Base-by-base conservation (phyloP, 2,329 filamentous ascomycete genomes). In the Basipetospora chlamydospora region DNA sequence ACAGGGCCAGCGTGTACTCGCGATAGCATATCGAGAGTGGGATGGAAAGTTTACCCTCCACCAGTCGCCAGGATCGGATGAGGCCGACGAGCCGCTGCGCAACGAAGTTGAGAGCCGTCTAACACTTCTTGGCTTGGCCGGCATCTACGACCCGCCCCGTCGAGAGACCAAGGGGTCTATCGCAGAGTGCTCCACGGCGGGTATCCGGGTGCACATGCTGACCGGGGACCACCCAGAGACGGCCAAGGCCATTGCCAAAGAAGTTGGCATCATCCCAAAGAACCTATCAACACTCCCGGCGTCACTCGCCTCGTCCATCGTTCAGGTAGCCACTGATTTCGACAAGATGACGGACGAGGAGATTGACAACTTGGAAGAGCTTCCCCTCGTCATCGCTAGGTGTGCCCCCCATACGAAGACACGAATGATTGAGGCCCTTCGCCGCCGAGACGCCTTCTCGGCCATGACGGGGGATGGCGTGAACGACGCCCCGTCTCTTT, bases 381-480 rank as follows among this genome's bases (percentile, higher is more conserved):
- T 92, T 2, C 84, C 84, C 3, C 63, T 88, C 1, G 85, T 92
- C 7, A 78, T 92, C 41, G 84, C 85, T 26, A 77, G 85, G 26
- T 92, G 84, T 51, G 80, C 82, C 1, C 85, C 86, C 0, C 74
- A 81, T 41, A 92, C 85, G 26, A 93, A 93, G 59, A 84, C 85
- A 4, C 77, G 83, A 41, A 92, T 93, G 84, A 87, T 93, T 35
- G 82, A 87, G 46, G 84, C 85, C 5, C 70, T 93, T 12, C 81
- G 87, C 44, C 74, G 85, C 12, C 77, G 84, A 28, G 67, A 71
- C 16, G 70, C 71, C 15, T 88, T 81, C 55, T 83, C 79, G 54
- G 83, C 83, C 41, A 90, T 92, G 83, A 90, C 83, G 13, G 84
- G 84, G 40, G 84, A 92, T 47, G 84, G 84, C 32, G 84, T 90